Percentiles rank a stretch among this genome's conserved stretches.
Evolutionary conservation across 768 basidiomycete genomes (phyloP).

Genomic region (Amanita polypyramis): DNA sequence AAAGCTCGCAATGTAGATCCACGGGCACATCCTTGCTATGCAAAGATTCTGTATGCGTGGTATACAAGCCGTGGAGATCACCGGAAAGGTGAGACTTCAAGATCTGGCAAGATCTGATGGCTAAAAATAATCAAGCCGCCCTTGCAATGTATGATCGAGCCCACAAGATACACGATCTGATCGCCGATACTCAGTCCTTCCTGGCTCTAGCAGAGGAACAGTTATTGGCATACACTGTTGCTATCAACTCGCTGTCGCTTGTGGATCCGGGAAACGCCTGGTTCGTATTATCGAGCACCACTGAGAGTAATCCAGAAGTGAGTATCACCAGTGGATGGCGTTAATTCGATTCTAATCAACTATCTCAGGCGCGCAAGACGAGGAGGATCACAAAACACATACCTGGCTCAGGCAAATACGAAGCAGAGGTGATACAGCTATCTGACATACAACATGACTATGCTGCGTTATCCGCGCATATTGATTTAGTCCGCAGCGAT

Average conservation of each 20-base stretch:
- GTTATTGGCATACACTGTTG: constrained; percentile 72
- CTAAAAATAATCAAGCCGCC: constrained; percentile 46
- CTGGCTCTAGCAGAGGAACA: constrained; percentile 51
- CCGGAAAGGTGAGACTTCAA: constrained; percentile 62
- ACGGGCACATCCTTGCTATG: constrained; percentile 73
- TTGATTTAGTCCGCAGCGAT: constrained; percentile 65
- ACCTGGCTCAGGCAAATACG: constrained; percentile 53
- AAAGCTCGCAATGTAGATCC: constrained; percentile 94
- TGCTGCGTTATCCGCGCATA: constrained; percentile 62
- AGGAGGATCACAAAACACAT: constrained; percentile 64
- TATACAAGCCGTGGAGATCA: constrained; percentile 82
- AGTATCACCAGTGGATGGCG: constrained; percentile 21
- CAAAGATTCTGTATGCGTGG: constrained; percentile 92
- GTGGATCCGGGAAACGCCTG: constrained; percentile 76
- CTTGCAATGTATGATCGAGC: constrained; percentile 91
- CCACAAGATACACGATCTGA: constrained; percentile 58
- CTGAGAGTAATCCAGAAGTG: constrained; percentile 36
- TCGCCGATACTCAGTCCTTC: constrained; percentile 27
- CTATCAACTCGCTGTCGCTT: constrained; percentile 82
- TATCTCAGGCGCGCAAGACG: constrained; percentile 52
- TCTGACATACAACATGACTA: constrained; percentile 74
- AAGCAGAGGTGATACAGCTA: constrained; percentile 72
- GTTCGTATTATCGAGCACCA: constrained; percentile 56
- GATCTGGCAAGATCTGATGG: constrained; percentile 8
- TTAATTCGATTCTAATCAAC: constrained; percentile 10